Evolutionary conservation across 208 protist genomes (phyloP).

Genomic region (Leishmania mexicana): DNA sequence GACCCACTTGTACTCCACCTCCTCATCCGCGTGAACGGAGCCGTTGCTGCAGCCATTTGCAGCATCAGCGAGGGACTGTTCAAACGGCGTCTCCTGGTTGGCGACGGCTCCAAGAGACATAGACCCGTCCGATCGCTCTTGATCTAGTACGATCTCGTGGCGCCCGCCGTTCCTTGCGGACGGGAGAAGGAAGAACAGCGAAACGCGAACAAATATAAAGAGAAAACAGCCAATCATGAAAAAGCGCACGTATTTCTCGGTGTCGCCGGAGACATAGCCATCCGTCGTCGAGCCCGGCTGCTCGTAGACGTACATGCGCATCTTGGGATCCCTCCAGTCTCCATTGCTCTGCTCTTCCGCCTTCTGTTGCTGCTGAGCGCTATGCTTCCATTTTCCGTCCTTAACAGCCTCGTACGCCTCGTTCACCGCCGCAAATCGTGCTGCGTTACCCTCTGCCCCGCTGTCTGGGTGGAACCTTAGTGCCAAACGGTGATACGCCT

Average conservation of each 20-base stretch:
- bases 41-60: neutral
- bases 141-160: neutral
- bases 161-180: neutral
- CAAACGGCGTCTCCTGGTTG: neutral
- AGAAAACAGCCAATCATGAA: constrained; percentile 57
- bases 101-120: neutral
- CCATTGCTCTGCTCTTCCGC: constrained; percentile 2
- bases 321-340: constrained; percentile 55
- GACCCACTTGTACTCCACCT: constrained; percentile 27
- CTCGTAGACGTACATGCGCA: constrained; percentile 83
- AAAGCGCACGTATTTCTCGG: constrained; percentile 50
- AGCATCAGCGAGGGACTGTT: neutral
- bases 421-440: constrained; percentile 77
- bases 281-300: constrained; percentile 78
- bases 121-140: neutral
- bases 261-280: constrained; percentile 65
- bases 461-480: constrained; percentile 81
- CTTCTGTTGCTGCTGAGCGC: constrained; percentile 3
- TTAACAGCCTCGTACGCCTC: constrained; percentile 84
- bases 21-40: constrained; percentile 37
- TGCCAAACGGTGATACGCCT: constrained; percentile 69
- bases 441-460: constrained; percentile 67
- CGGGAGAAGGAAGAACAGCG: constrained; percentile 34
- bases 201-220: constrained; percentile 65
- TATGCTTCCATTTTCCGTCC: constrained; percentile 48